Evolutionary conservation across 1,284 basidiomycete species (phyloP), one percentile per base, ranked within the genome.

Genomic region (Tilletia setariae): DNA sequence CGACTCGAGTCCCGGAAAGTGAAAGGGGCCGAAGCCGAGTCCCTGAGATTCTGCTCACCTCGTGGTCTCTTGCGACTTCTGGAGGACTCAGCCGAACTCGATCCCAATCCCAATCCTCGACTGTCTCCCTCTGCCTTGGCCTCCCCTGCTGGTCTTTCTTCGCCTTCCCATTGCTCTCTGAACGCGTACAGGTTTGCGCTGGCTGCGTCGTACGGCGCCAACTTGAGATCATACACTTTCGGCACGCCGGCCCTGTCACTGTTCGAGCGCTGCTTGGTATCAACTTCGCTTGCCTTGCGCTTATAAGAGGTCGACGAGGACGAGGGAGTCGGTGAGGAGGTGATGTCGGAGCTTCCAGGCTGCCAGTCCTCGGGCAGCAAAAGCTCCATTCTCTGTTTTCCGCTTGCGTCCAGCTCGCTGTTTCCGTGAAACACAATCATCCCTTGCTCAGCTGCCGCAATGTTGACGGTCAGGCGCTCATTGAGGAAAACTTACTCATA

Each of bases 401-500:
- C 79, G 51, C 63, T 71, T 56, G 75, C 71, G 61, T 80, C 80
- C 1, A 76, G 75, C 47, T 47, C 64, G 28, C 62, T 63, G 61
- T 44, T 19, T 19, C 43, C 9, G 19, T 11, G 43, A 44, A 44
- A 19, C 19, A 44, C 19, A 11, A 44, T 9, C 43, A 44, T 19
- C 43, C 43, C 19, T 19, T 19, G 9, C 19, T 19, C 43, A 44
- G 43, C 19, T 9, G 19, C 19, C 25, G 59, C 21, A 62, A n/a
- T 2, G n/a, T 43, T 23, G 6, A 19, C 43, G 2, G 35, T 53
- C 64, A 44, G 44, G 30, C 7, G 47, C 4, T 40, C 16, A 53
- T 11, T 25, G 21, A 53, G 16, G 15, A 4, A 25, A 9, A 75
- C 74, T 61, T 67, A 75, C 74, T 84, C 84, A 71, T 86, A 86